Evolutionary conservation across 202 grass and related monocot genomes (phyloP), one percentile per base, ranked within the genome.

Genomic region (Carex sylvatica): DNA sequence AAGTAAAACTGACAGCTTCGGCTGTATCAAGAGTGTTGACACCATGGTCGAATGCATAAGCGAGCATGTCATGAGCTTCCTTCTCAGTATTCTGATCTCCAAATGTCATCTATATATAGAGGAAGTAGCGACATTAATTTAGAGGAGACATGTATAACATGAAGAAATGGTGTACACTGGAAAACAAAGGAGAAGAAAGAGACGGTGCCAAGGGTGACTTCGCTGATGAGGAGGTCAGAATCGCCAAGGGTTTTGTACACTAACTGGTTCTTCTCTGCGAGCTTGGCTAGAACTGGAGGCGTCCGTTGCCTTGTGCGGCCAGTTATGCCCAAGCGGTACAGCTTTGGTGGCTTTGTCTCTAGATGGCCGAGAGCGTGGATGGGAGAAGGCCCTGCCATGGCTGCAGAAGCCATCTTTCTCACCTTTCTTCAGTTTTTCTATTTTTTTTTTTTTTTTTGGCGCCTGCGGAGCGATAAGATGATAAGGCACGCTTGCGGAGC

Each of bases 41-140:
- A 2, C 92, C 90, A 31, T 84, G 88, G 74, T 93, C 90, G 11
- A 91, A 84, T 33, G 95, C 87, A 84, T 87, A 98, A 42, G 85
- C 69, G 5, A 98, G 70, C 6, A 91, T 87, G 30, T 93, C 86
- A 54, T 98, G 92, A 13, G 95, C 88, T 88, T 98, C 95, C 87
- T 93, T 88, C 87, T 98, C 95, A 1, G 90, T 95, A 64, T 94
- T 98, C 88, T 98, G 95, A 79, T 98, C 82, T 20, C 95, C 92
- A 90, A 98, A 98, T 55, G 95, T 98, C 95, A 94, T 95, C 95
- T 98, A 38, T 40, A 40, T 40, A 40, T 19, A 73, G 36, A 74
- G 19, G 5, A 66, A 76, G 30, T 42, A 59, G 10, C 18, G 13
- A 77, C 64, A 78, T 70, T 19, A 20, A 59, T 4, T 54, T 11